Evolutionary conservation across 148 eudicot species (phyloP).

Genomic region (Cornus suecica): DNA sequence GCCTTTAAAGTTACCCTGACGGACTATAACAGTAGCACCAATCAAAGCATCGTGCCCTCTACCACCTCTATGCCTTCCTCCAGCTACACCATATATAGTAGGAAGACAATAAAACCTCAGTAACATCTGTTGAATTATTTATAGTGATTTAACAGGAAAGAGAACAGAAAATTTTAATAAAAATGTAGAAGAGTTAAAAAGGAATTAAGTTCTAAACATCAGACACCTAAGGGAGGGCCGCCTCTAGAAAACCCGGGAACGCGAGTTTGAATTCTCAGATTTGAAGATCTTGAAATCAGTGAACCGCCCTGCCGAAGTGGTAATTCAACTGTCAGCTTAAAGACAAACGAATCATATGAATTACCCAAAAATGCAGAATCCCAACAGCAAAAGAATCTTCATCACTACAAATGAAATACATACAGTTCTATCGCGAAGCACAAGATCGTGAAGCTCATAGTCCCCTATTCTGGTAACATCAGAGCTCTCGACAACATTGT

Average conservation of each 20-base stretch:
- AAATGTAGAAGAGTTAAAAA: not conserved
- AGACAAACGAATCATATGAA: conserved; percentile 4
- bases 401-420: conserved; percentile 15
- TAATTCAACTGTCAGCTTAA: not conserved
- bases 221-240: conserved; percentile 49
- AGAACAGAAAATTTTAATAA: no score
- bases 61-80: conserved; percentile 85
- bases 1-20: conserved; percentile 83
- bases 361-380: not conserved
- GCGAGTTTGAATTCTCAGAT: conserved; percentile 66
- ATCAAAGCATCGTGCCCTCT: conserved; percentile 89
- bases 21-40: conserved; percentile 72
- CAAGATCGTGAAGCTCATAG: conserved; percentile 98
- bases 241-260: conserved; percentile 76
- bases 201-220: not conserved
- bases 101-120: conserved; percentile 5
- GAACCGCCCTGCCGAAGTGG: conserved; percentile 47
- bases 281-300: conserved; percentile 36
- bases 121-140: conserved; percentile 5
- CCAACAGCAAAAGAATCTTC: not conserved
- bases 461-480: conserved; percentile 90
- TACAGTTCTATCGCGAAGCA: conserved; percentile 64
- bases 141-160: not conserved
- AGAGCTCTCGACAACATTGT: conserved; percentile 94
- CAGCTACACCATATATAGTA: conserved; percentile 40